Conservation (phyloP, 1,284 basidiomycete species). For the Marasmius fiardii region DNA sequence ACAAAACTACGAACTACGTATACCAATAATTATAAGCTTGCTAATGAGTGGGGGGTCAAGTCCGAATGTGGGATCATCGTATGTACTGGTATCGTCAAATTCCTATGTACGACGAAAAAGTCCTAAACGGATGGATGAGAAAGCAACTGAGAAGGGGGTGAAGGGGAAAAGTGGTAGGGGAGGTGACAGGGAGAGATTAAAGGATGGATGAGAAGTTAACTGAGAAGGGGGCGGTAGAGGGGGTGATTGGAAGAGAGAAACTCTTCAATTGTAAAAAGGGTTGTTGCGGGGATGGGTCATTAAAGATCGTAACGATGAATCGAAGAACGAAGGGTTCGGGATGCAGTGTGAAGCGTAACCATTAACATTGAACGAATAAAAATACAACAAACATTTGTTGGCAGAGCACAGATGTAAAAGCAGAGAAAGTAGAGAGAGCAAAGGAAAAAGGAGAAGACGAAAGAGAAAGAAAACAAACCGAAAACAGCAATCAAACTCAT, state of each 20-base stretch:
- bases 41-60: neutral
- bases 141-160: too few relatives aligned
- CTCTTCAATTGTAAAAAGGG: too few relatives aligned
- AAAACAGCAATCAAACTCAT: neutral
- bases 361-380: neutral
- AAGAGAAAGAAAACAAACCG: neutral
- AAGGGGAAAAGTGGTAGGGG: too few relatives aligned
- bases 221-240: neutral
- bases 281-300: too few relatives aligned
- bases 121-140: neutral
- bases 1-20: too few relatives aligned
- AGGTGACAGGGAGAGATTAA: too few relatives aligned
- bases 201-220: too few relatives aligned
- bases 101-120: neutral
- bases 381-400: neutral
- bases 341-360: neutral
- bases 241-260: neutral
- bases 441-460: neutral
- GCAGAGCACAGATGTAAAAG: neutral
- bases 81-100: conserved; percentile 5
- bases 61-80: neutral
- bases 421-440: neutral
- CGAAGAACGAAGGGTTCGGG: neutral
- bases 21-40: neutral
- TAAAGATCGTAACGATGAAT: neutral